Conservation (phyloP, 2,329 filamentous ascomycete genomes). For the Leptographium wingfieldii region DNA sequence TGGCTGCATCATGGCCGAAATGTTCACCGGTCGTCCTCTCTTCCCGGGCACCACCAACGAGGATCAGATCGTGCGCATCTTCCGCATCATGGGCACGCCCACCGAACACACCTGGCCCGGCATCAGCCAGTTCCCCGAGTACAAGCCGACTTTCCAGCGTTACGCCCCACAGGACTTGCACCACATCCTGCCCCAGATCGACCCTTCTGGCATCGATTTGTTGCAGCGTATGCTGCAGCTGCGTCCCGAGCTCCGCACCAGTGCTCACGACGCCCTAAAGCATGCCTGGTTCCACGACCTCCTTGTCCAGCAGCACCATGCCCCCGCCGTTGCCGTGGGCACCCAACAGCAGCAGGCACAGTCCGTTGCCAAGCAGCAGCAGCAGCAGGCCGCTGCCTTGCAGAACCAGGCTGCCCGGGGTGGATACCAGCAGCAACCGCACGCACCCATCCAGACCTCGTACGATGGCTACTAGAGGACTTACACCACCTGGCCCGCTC, state of each 20-base stretch:
- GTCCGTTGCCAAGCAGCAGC: slow-evolving; percentile 14
- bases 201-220: slow-evolving; percentile 74
- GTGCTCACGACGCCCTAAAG: slow-evolving; percentile 70
- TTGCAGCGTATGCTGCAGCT: slow-evolving; percentile 86
- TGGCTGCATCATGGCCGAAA: slow-evolving; percentile 98
- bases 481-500: not conserved
- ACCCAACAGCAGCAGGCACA: slow-evolving; percentile 3
- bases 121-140: slow-evolving; percentile 91
- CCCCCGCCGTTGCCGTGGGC: slow-evolving; percentile 55
- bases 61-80: slow-evolving; percentile 93
- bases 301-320: slow-evolving; percentile 34
- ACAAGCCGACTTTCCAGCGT: slow-evolving; percentile 89
- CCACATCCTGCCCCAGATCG: slow-evolving; percentile 80
- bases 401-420: slow-evolving; percentile 12
- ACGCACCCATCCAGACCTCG: slow-evolving; percentile 13
- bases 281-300: slow-evolving; percentile 89
- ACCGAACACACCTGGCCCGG: slow-evolving; percentile 93
- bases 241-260: slow-evolving; percentile 81
- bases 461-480: slow-evolving; percentile 16
- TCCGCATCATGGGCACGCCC: slow-evolving; percentile 95
- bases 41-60: slow-evolving; percentile 98
- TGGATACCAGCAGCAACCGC: slow-evolving; percentile 14
- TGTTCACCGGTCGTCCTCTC: slow-evolving; percentile 91
- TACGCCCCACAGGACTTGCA: slow-evolving; percentile 86
- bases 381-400: slow-evolving; percentile 5